Conservation (phyloP, 116 monocot genomes). For the Trichopus zeylanicus region DNA sequence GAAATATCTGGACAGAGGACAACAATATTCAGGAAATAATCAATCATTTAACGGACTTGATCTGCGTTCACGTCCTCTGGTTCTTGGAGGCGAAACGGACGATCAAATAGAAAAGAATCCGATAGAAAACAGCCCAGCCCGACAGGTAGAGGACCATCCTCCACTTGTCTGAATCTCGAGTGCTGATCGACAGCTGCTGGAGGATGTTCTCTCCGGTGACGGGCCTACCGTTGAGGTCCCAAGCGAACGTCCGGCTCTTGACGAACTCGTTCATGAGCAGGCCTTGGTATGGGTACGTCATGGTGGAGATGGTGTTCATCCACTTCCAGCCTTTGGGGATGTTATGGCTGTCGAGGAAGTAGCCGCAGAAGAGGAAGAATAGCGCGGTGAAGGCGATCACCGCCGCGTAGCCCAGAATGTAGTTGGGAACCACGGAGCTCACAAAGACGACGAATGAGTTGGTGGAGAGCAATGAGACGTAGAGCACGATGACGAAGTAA, state of each 20-base stretch:
- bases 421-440: conserved; percentile 42
- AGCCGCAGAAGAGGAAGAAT: conserved; percentile 47
- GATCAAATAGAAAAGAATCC: conserved; percentile 28
- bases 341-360: conserved; percentile 24
- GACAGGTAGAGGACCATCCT: conserved; percentile 24
- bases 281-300: conserved; percentile 40
- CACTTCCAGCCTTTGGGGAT: conserved; percentile 28
- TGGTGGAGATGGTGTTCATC: conserved; percentile 41
- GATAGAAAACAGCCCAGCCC: conserved; percentile 40
- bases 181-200: conserved; percentile 10
- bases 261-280: conserved; percentile 34
- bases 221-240: neutral
- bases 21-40: too few species aligned
- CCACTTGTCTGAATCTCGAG: conserved; percentile 19
- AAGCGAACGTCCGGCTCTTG: neutral
- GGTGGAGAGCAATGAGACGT: conserved; percentile 33
- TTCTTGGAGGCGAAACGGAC: conserved; percentile 38
- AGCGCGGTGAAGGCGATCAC: conserved; percentile 45
- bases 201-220: conserved; percentile 20
- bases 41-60: too few species aligned
- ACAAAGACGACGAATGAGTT: conserved; percentile 46
- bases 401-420: conserved; percentile 35
- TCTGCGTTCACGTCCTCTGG: conserved; percentile 20
- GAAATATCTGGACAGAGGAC: too few species aligned
- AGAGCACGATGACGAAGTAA: conserved; percentile 35